Percentiles rank a stretch among this genome's conserved stretches.
These are phyloP conservation scores for Escallonia herrerae DNA, from an alignment of 129 eudicot species.

Conservation along the genomic window DNA sequence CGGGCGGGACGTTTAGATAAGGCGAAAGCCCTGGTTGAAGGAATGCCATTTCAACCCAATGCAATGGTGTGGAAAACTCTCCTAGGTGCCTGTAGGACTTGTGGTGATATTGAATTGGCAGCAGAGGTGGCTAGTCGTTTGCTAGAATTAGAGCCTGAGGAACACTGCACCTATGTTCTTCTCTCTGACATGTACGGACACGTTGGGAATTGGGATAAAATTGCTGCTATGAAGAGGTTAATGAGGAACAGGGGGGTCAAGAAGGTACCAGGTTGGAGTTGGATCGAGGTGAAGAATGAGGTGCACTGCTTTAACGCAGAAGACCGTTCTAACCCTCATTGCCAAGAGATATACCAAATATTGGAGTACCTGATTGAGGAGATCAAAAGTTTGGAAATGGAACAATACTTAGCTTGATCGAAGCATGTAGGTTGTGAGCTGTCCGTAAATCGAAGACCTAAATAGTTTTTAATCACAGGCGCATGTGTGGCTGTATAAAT, in stretches of 20 bases:
- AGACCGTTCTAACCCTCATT: constrained; percentile 48
- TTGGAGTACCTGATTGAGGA: constrained; percentile 27
- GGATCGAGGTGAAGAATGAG: constrained; percentile 66
- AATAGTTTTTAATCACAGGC: no score
- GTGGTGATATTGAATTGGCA: constrained; percentile 77
- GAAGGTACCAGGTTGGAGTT: constrained; percentile 95
- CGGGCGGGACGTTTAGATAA: constrained; percentile 65
- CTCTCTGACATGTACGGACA: constrained; percentile 79
- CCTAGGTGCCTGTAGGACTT: constrained; percentile 75
- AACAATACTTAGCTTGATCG: no score
- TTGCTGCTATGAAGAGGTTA: constrained; percentile 49
- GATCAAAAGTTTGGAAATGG: constrained; percentile 24
- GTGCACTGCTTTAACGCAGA: constrained; percentile 74
- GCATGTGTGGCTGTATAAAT: no score
- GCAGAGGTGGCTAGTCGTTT: constrained; percentile 42
- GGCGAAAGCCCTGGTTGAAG: constrained; percentile 42
- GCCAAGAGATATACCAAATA: constrained; percentile 36
- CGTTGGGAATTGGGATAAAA: constrained; percentile 64
- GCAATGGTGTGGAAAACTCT: constrained; percentile 88
- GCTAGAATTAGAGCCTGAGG: constrained; percentile 66
- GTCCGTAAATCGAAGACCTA: no score
- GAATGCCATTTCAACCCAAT: constrained; percentile 86
- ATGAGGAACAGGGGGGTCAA: constrained; percentile 85
- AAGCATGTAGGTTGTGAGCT: no score
- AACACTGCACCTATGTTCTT: constrained; percentile 82